Base-by-base conservation (phyloP, 805 yeast species). In the Scheffersomyces stipitis region DNA sequence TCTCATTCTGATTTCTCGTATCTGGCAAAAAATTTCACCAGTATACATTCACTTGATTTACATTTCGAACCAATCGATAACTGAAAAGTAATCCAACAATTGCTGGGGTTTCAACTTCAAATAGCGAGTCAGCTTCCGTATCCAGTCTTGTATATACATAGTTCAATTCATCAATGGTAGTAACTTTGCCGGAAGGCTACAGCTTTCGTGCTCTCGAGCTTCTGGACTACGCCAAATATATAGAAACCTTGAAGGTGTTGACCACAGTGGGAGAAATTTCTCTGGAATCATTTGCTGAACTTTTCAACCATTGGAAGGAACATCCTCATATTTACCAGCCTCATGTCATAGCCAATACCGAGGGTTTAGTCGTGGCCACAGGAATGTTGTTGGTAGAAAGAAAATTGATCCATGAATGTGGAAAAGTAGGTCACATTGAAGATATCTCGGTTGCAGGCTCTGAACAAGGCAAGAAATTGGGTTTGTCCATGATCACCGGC, bases 361-460 rank as follows among this genome's bases (percentile, higher is more conserved):
- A 58, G 0, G 78, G 73, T 6, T 50, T 49, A 4, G 78, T 89
- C 8, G 95, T 86, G 0, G 96, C 95, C 3, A 79, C 89, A 0
- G 98, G 98, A 0, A 80, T 84, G 57, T 64, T 91, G 10, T 52
- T 93, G 8, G 68, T 93, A 5, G 99, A 91, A 59, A 74, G 73
- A 33, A 91, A 91, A 60, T 64, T 83, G 44, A 88, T 93, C 44
- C 99, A 91, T 62, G 77, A 68, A 27, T 80, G 93, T 58, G 95
- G 96, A 0, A 61, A 73, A 35, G 95, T 87, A 4, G 98, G 98
- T 2, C 98, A 91, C 64, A 84, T 91, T 45, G 99, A 91, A 55
- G 99, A 91, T 58, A 91, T 91, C 42, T 83, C 97, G 1, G 95
- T 91, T 3, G 71, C 80, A 14, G 56, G 59, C 20, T 64, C 71